Evolutionary conservation across 2,329 filamentous ascomycete genomes (phyloP).

Genomic region (Fusarium sp.): DNA sequence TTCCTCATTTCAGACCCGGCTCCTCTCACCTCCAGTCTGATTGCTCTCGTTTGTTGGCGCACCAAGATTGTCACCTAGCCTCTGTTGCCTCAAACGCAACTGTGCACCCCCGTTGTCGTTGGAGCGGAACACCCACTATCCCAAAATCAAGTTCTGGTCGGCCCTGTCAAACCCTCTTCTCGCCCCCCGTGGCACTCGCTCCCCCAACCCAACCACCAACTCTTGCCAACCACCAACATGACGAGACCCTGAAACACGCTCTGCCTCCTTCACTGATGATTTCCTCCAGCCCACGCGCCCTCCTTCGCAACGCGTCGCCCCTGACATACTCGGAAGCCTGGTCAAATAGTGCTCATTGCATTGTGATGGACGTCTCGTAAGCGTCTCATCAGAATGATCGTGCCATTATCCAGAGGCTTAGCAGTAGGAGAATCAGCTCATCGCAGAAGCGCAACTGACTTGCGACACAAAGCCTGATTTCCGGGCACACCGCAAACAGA

Average conservation of each 20-base stretch:
- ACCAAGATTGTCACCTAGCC: conserved; percentile 37
- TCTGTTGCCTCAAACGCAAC: conserved; percentile 37
- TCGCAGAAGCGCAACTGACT: conserved; percentile 8
- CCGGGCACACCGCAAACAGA: conserved; percentile 37
- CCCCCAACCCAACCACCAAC: conserved; percentile 41
- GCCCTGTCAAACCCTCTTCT: conserved; percentile 47
- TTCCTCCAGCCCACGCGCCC: conserved; percentile 30
- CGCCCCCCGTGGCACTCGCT: conserved; percentile 44
- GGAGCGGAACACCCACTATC: conserved; percentile 41
- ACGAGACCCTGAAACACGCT: conserved; percentile 49
- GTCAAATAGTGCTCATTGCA: conserved; percentile 10
- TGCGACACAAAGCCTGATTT: conserved; percentile 23
- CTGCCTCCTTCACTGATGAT: conserved; percentile 45
- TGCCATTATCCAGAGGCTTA: conserved; percentile 5
- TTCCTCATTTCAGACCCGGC: conserved; percentile 31
- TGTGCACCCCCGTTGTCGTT: conserved; percentile 35
- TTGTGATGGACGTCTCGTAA: conserved; percentile 36
- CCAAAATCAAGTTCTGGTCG: conserved; percentile 41
- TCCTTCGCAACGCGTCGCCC: conserved; percentile 39
- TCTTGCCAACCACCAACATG: conserved; percentile 42
- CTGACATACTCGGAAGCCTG: conserved; percentile 13
- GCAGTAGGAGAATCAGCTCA: conserved; percentile 10
- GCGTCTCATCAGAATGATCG: conserved; percentile 43
- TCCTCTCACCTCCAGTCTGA: conserved; percentile 37
- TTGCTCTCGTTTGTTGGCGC: conserved; percentile 25